Base-by-base conservation (phyloP, 2,329 filamentous ascomycete species). In the Monosporascus sp. region DNA sequence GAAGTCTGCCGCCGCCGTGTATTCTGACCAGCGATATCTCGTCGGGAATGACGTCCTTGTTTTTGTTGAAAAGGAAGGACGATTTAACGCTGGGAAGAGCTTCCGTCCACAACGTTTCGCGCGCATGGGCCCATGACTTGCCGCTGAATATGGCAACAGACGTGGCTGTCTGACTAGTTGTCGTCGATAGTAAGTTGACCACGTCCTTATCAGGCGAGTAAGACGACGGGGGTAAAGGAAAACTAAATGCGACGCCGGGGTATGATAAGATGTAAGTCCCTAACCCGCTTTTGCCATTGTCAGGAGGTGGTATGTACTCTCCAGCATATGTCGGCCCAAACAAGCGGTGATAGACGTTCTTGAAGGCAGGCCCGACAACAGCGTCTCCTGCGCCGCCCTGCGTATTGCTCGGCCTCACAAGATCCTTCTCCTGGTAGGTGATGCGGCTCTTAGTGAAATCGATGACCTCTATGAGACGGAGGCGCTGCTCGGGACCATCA, bases 121-220 rank as follows among this genome's bases (percentile, higher is more conserved):
- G 83, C 14, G 88, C 88, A 61, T 95, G 88, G 1, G 90, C 83
- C 94, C 94, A 99, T 2, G 92, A 97, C 50, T 88, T 82, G 24
- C 94, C 94, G 62, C 84, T 87, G 68, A 96, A 99, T 5, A 99
- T 82, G 5, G 92, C 91, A 87, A 97, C 94, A 1, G 90, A 90
- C 0, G 81, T 86, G 2, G 93, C 92, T 7, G 88, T 82, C 48
- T 87, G 83, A 51, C 87, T 89, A 19, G 86, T 84, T 0, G 88
- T 83, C 0, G 91, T 90, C 0, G 91, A 91, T 17, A 97, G 80
- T 38, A 97, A 74, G 1, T 90, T 87, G 31, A 97, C 91, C 57
- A 96, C 91, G 66, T 97, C 92, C 65, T 85, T 86, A 49, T 77
- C 73, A 1, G 86, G 81, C 3, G 88, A 90, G 78, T 91, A 97